Conservation (phyloP, 225 moss, liverwort and hornwort species). For the Antitrichia curtipendula region DNA sequence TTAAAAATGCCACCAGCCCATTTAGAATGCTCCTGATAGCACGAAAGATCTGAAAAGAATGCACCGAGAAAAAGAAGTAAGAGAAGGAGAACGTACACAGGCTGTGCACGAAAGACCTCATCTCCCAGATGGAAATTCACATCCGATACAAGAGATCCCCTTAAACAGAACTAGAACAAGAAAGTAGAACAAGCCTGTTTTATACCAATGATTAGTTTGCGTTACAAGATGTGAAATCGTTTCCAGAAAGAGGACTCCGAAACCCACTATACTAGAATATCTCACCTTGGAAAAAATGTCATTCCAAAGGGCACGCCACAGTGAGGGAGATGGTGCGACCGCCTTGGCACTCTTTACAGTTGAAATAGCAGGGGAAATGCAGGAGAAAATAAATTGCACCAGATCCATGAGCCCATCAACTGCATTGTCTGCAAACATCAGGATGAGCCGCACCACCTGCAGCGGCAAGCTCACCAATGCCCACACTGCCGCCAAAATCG, state of each 20-base stretch:
- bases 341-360: conserved; percentile 57
- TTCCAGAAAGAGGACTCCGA: background rate
- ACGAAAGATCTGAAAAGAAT: conserved; percentile 51
- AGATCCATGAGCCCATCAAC: conserved; percentile 10
- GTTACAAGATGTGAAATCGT: background rate
- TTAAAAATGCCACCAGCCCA: conserved; percentile 69
- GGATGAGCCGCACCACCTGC: conserved; percentile 42
- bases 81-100: background rate
- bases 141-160: background rate
- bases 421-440: conserved; percentile 24
- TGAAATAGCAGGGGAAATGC: conserved; percentile 46
- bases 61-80: conserved; percentile 5
- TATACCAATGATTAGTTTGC: background rate
- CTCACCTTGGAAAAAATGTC: conserved; percentile 72
- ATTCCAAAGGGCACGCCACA: conserved; percentile 73
- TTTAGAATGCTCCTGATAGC: conserved; percentile 70
- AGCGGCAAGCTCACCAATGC: conserved; percentile 46
- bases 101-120: background rate
- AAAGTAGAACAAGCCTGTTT: background rate
- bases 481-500: conserved; percentile 48
- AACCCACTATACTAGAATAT: background rate
- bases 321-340: conserved; percentile 55
- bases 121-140: background rate
- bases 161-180: background rate
- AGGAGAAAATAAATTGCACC: conserved; percentile 33